A percentile compares a stretch with the other conserved stretches of the same genome.
phyloP scores from a whole-genome alignment of 139 green algal genomes.

The Tetradesmus lagerheimii region DNA sequence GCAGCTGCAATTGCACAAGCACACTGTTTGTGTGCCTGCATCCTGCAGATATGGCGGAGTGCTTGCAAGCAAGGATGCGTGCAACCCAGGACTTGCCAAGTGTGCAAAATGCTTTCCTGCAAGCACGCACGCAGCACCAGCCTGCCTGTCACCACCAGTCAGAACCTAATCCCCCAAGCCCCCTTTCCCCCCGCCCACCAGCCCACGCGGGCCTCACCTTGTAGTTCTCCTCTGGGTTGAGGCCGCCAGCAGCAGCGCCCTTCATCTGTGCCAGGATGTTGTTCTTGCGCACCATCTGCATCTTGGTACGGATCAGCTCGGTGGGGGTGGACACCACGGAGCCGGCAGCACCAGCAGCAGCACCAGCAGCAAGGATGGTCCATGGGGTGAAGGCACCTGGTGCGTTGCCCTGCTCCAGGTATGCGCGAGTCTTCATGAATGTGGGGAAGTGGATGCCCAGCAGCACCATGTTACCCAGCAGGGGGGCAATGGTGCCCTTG shows the following conservation, averaged over 20 bases:
- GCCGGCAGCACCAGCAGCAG: slow-evolving; percentile 51
- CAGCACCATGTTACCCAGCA: slow-evolving; percentile 60
- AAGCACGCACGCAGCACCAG: slow-evolving; percentile 23
- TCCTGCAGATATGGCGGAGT: background rate
- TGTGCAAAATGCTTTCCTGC: background rate
- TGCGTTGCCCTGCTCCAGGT: slow-evolving; percentile 41
- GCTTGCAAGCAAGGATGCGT: background rate
- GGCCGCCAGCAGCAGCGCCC: slow-evolving; percentile 3
- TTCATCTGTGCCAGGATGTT: slow-evolving; percentile 51
- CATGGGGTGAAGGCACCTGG: slow-evolving; percentile 36
- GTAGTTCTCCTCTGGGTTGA: slow-evolving; percentile 55
- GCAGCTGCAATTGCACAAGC: too few relatives aligned
- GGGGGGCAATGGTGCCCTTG: slow-evolving; percentile 56
- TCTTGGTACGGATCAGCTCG: slow-evolving; percentile 60
- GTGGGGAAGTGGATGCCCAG: slow-evolving; percentile 62
- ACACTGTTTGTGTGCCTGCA: too few relatives aligned
- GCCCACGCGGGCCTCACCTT: background rate
- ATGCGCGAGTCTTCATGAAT: slow-evolving; percentile 44
- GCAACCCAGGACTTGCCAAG: too few relatives aligned
- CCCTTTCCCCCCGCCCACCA: too few relatives aligned
- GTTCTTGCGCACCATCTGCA: slow-evolving; percentile 56
- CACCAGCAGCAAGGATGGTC: slow-evolving; percentile 52
- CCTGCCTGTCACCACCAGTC: too few relatives aligned
- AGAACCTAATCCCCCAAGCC: slow-evolving; percentile 39
- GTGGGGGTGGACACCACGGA: slow-evolving; percentile 51